Conservation (phyloP, 345 rosid species). For the Durio zibethinus region DNA sequence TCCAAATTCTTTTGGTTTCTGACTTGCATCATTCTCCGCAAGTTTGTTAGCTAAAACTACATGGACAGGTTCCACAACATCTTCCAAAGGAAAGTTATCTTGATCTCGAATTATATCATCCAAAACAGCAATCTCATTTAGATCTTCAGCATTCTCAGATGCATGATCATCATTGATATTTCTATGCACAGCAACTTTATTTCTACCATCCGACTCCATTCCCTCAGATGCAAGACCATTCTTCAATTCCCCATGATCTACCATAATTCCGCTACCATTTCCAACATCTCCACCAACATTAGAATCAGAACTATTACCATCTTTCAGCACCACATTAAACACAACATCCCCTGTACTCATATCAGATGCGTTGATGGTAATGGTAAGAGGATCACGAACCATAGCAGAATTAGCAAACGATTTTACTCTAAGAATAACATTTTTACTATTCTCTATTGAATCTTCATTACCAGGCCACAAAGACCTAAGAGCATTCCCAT, state of each 20-base stretch:
- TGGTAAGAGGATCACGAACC: constrained; percentile 56
- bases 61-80: not conserved
- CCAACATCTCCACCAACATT: constrained; percentile 14
- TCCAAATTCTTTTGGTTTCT: not conserved
- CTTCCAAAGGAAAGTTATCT: not conserved
- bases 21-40: not conserved
- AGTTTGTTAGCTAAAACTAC: constrained; percentile 22
- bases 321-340: constrained; percentile 24
- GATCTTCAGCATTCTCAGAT: constrained; percentile 26
- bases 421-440: constrained; percentile 16
- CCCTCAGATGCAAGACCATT: constrained; percentile 25
- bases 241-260: constrained; percentile 9
- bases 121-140: constrained; percentile 23
- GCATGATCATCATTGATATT: constrained; percentile 16
- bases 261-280: constrained; percentile 12
- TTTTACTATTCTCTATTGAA: constrained; percentile 12
- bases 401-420: constrained; percentile 40
- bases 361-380: constrained; percentile 46
- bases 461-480: constrained; percentile 34
- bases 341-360: constrained; percentile 16
- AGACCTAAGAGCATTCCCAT: constrained; percentile 59
- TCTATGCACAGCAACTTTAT: constrained; percentile 28
- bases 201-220: constrained; percentile 5
- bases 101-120: constrained; percentile 28
- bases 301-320: constrained; percentile 20